Evolutionary conservation across 305 asterid species (phyloP).

Genomic region (Rubia balearica): DNA sequence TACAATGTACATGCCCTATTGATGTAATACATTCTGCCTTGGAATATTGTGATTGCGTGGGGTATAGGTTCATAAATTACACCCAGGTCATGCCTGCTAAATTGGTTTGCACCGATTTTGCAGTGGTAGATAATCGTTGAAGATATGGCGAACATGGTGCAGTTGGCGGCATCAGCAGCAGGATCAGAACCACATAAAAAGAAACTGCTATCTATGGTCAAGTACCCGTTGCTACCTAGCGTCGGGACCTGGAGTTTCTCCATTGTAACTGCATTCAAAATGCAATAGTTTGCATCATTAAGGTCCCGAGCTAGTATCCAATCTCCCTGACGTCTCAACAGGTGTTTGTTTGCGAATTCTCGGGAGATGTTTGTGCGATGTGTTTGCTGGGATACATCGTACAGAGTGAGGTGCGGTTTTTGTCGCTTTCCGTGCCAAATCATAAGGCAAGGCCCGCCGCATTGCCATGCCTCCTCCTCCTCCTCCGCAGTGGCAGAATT

Average conservation of each 20-base stretch:
- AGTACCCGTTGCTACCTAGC: neutral
- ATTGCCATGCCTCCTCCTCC: neutral
- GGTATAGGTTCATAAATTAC: neutral
- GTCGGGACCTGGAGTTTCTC: neutral
- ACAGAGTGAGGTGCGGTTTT: neutral
- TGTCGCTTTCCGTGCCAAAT: neutral
- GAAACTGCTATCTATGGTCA: neutral
- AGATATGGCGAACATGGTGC: neutral
- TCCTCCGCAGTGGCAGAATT: neutral
- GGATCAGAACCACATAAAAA: neutral
- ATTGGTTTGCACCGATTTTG: neutral
- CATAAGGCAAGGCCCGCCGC: neutral
- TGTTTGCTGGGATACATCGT: neutral
- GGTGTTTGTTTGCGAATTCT: neutral
- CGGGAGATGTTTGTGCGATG: neutral
- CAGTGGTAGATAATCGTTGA: neutral
- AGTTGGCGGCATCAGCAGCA: rapidly evolving
- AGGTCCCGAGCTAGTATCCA: neutral
- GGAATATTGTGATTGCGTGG: neutral
- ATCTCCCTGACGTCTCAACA: neutral
- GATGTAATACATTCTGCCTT: neutral
- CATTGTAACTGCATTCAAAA: neutral
- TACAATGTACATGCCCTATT: neutral
- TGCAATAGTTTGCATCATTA: neutral
- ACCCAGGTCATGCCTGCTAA: neutral